Evolutionary conservation across 176 grass and related monocot genomes (phyloP).

Genomic region (Lolium rigidum): DNA sequence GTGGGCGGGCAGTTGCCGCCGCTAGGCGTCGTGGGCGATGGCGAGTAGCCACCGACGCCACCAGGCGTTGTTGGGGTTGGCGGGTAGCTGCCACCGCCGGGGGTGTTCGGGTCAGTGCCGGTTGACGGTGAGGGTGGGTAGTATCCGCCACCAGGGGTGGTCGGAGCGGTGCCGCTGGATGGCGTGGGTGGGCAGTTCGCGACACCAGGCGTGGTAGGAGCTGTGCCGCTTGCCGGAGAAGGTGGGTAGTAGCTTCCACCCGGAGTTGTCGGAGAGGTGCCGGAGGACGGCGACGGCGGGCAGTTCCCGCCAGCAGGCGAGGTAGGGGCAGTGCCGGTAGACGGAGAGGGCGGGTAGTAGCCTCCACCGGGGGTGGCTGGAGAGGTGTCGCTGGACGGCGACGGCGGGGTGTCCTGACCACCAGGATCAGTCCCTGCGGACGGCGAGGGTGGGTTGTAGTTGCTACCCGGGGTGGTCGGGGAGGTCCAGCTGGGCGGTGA

Average conservation of each 20-base stretch:
- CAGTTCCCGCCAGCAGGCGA: conserved; percentile 5
- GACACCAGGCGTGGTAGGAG: conserved; percentile 1
- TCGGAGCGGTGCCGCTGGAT: conserved; percentile 1
- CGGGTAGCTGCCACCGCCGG: conserved; percentile 10
- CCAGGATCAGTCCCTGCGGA: conserved; percentile 3
- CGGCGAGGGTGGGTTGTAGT: conserved; percentile 40
- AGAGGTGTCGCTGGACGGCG: conserved; percentile 3
- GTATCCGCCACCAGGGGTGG: conserved; percentile 27
- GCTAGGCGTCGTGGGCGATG: conserved; percentile 21
- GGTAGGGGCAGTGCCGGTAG: background rate
- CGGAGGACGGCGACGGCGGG: background rate
- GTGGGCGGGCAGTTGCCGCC: conserved; percentile 3
- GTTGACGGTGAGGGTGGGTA: conserved; percentile 34
- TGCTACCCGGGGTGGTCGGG: background rate
- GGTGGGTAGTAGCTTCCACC: conserved; percentile 2
- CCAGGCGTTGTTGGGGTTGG: conserved; percentile 31
- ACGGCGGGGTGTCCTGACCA: background rate
- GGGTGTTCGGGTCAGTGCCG: conserved; percentile 28
- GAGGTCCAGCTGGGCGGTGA: no score
- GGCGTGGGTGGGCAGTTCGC: conserved; percentile 2
- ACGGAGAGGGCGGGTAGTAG: conserved; percentile 19
- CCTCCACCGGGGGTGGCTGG: conserved; percentile 14
- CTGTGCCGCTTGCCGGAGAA: background rate
- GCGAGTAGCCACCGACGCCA: background rate
- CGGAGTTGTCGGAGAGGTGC: background rate